Percentiles rank a stretch among this genome's conserved stretches.
phyloP scores from a whole-genome alignment of 805 yeast genomes.

The Lipomyces starkeyi region DNA sequence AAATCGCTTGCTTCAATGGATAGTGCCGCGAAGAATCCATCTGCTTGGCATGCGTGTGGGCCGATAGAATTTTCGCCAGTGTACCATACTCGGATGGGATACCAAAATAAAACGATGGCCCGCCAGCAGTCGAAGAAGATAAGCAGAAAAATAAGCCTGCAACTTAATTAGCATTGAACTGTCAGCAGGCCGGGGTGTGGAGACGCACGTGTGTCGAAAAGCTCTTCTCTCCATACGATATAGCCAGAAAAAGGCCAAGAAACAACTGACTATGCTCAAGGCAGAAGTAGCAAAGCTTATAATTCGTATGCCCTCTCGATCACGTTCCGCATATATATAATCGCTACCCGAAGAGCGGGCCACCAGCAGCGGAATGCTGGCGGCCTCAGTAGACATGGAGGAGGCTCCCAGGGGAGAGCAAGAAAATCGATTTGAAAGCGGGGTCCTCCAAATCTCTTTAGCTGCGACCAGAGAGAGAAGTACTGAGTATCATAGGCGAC shows the following conservation, averaged over 20 bases:
- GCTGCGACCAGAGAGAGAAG: not conserved
- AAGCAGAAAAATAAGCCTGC: constrained; percentile 69
- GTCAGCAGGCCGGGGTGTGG: not conserved
- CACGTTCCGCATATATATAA: constrained; percentile 11
- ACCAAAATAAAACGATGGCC: constrained; percentile 69
- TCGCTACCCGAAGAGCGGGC: constrained; percentile 7
- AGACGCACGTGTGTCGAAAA: constrained; percentile 40
- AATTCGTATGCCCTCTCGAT: constrained; percentile 28
- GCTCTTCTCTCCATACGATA: constrained; percentile 40
- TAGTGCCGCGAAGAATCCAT: constrained; percentile 35
- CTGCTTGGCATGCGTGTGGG: constrained; percentile 32
- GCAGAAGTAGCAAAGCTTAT: constrained; percentile 49
- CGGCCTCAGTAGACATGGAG: constrained; percentile 4
- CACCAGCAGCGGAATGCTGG: constrained; percentile 5
- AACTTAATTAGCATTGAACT: constrained; percentile 49
- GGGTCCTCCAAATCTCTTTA: not conserved
- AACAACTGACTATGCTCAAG: constrained; percentile 59
- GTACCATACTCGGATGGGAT: constrained; percentile 53
- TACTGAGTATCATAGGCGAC: not conserved
- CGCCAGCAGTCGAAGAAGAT: constrained; percentile 77
- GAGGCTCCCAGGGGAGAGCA: not conserved
- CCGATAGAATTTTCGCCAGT: constrained; percentile 33
- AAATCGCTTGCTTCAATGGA: constrained; percentile 65
- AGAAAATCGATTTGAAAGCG: not conserved
- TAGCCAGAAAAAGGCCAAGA: constrained; percentile 64